phyloP scores from a whole-genome alignment of 805 yeast species.

The Candida methanosorbosa region DNA sequence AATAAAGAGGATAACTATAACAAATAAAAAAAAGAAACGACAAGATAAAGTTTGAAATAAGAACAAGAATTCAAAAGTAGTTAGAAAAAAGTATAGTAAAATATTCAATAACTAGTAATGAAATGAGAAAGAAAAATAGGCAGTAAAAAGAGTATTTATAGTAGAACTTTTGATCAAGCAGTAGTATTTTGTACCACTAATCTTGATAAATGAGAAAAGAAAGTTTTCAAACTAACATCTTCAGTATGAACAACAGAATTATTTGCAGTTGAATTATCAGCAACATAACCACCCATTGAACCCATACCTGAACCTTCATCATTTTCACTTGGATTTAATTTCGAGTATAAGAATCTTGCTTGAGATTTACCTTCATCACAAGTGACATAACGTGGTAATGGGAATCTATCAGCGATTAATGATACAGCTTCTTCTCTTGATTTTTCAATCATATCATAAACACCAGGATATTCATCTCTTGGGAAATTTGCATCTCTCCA shows the following conservation, averaged over 20 bases:
- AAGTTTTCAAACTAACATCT: conserved; percentile 90
- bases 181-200: conserved; percentile 54
- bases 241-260: conserved; percentile 87
- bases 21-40: too few species aligned
- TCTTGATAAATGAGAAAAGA: conserved; percentile 90
- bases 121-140: too few species aligned
- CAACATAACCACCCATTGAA: conserved; percentile 37
- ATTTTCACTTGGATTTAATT: conserved; percentile 87
- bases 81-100: too few species aligned
- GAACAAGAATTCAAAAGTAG: too few species aligned
- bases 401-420: conserved; percentile 87
- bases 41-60: too few species aligned
- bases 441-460: conserved; percentile 76
- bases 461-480: conserved; percentile 83
- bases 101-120: too few species aligned
- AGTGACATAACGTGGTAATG: conserved; percentile 94
- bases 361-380: conserved; percentile 98
- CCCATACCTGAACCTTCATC: conserved; percentile 40
- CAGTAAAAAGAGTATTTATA: too few species aligned
- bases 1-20: too few species aligned
- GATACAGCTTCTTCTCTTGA: conserved; percentile 92
- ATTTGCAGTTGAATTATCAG: conserved; percentile 30
- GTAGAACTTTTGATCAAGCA: conserved; percentile 5
- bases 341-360: conserved; percentile 92
- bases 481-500: conserved; percentile 97